Conservation (phyloP, 1,139 yeast species). For the Magnusiomyces suaveolens region DNA sequence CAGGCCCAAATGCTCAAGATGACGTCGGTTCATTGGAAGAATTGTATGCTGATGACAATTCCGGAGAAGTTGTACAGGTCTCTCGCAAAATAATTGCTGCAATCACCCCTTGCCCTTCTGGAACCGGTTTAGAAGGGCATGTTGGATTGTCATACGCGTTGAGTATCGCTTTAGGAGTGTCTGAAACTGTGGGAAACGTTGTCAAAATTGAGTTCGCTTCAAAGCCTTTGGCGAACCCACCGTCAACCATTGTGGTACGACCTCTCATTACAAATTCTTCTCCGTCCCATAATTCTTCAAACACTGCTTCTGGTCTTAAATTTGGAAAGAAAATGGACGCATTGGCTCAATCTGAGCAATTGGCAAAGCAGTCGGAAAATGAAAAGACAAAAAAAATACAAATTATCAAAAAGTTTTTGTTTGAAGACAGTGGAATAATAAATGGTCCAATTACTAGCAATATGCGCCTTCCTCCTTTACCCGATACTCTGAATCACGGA, state of each 20-base stretch:
- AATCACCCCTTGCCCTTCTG: constrained; percentile 33
- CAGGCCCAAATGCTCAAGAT: background rate
- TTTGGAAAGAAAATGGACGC: constrained; percentile 21
- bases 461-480: constrained; percentile 38
- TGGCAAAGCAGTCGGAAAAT: constrained; percentile 20
- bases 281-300: constrained; percentile 25
- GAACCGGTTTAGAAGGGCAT: constrained; percentile 36
- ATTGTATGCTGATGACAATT: constrained; percentile 14
- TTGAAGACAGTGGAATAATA: constrained; percentile 12
- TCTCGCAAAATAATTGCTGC: constrained; percentile 46
- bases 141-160: constrained; percentile 50
- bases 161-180: constrained; percentile 48
- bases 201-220: constrained; percentile 46
- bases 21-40: constrained; percentile 35
- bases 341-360: constrained; percentile 11
- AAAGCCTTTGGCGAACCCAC: constrained; percentile 35
- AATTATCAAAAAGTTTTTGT: background rate
- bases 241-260: constrained; percentile 41
- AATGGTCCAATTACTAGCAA: constrained; percentile 23
- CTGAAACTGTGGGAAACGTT: constrained; percentile 43
- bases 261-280: constrained; percentile 48
- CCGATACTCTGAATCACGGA: constrained; percentile 47
- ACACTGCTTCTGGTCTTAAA: constrained; percentile 21
- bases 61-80: constrained; percentile 17
- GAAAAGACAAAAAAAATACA: constrained; percentile 19